phyloP scores from a whole-genome alignment of 2,329 filamentous ascomycete species.

The Hirsutella thompsonii region DNA sequence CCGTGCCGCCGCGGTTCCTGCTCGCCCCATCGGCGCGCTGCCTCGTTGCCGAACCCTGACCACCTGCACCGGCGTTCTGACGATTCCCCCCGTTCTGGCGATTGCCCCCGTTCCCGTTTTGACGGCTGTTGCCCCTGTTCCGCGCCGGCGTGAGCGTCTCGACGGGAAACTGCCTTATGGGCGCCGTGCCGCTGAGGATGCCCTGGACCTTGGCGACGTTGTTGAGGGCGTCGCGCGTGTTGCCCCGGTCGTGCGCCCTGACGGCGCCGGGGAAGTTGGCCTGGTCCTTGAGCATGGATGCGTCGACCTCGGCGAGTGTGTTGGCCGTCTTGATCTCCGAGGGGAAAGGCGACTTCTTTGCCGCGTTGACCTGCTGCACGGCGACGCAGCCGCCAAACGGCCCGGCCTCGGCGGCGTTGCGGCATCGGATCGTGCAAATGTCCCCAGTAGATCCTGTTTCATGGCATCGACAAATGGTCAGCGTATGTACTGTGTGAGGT shows the following conservation, averaged over 20 bases:
- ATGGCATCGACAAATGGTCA: too few relatives aligned
- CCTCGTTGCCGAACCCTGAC: neutral
- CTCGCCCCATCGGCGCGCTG: too few relatives aligned
- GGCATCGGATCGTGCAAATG: slow-evolving; percentile 45
- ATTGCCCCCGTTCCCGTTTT: too few relatives aligned
- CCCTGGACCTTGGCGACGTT: slow-evolving; percentile 25
- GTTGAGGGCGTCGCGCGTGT: slow-evolving; percentile 5
- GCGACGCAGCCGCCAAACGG: slow-evolving; percentile 47
- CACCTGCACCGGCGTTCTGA: neutral
- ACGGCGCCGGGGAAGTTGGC: slow-evolving; percentile 30
- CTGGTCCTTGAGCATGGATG: slow-evolving; percentile 37
- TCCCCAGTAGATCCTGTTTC: slow-evolving; percentile 43
- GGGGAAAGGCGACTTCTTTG: slow-evolving; percentile 27
- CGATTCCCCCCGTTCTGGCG: neutral
- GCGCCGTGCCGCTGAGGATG: slow-evolving; percentile 12
- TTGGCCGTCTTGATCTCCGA: slow-evolving; percentile 31
- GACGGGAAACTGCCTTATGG: too few relatives aligned
- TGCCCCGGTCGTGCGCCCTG: slow-evolving; percentile 22
- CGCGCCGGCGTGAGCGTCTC: too few relatives aligned
- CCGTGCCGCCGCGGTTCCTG: too few relatives aligned
- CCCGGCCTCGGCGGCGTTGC: slow-evolving; percentile 42
- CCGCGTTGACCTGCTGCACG: slow-evolving; percentile 37
- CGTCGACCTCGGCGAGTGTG: slow-evolving; percentile 28
- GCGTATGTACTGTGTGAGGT: too few relatives aligned
- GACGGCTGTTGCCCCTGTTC: too few relatives aligned